Base-by-base conservation (phyloP, 2,329 filamentous ascomycete genomes). In the Fusarium illudens region DNA sequence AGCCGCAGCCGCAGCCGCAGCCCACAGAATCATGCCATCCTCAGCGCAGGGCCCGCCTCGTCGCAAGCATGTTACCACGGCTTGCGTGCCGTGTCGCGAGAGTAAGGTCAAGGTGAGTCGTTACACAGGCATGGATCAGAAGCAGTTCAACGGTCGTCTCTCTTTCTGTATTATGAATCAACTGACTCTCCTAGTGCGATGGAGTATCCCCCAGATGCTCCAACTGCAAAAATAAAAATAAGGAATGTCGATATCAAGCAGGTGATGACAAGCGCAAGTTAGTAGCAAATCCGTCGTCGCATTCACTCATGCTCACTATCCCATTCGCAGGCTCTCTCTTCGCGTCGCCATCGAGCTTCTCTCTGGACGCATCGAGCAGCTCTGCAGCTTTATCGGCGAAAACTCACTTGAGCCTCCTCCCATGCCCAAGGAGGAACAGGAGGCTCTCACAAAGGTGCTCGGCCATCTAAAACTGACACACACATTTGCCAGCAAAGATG, bases 21-120 rank as follows among this genome's bases (percentile, higher is more conserved):
- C 33, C n/a, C 33, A 58, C 27, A 27, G 22, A 44, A 33, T 37
- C 46, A 68, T 68, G 68, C 65, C 66, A 27, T 54, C 64, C 20
- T 58, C 59, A 8, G 51, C 60, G 5, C 51, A 59, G 19, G 64
- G 44, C 11, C 25, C 48, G 20, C 39, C 65, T 19, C 62, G 65
- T 29, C 61, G 80, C 53, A 81, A 80, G 65, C 79, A 82, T 65
- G 78, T 81, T 67, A 82, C 80, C 2, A 82, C 80, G 2, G 80
- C 80, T 10, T 82, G 80, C 58, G 79, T 81, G 29, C 78, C 79
- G 22, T 82, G 80, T 62, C 78, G 80, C 22, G 80, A 82, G 68
- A 82, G 80, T 65, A 82, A 82, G 51, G 79, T 82, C 63, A 78
- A 79, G 68, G 80, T 81, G 74, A 60, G 75, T 37, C 34, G 2